Conservation (phyloP, 345 rosid species). For the Dovyalis caffra region DNA sequence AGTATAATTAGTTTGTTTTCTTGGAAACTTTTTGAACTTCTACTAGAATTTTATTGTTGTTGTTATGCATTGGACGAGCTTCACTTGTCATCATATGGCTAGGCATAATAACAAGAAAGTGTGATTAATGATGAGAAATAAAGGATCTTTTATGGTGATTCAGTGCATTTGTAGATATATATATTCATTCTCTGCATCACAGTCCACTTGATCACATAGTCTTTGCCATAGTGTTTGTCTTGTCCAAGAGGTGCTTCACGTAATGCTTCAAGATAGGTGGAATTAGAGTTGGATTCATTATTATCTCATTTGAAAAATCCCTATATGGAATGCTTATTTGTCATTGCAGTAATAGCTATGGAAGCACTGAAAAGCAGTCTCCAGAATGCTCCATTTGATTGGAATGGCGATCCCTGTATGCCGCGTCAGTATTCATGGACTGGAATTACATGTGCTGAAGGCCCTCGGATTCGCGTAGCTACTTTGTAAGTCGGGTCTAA, state of each 20-base stretch:
- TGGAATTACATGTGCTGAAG: slow-evolving; percentile 70
- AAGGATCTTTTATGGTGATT: too few relatives aligned
- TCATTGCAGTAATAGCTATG: slow-evolving; percentile 55
- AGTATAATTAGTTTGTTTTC: not conserved
- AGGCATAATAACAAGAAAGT: not conserved
- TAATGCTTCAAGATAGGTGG: not conserved
- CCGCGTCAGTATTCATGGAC: slow-evolving; percentile 74
- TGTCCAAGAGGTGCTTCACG: not conserved
- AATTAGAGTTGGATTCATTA: not conserved
- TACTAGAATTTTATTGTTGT: too few relatives aligned
- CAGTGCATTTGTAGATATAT: too few relatives aligned
- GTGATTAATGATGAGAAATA: not conserved
- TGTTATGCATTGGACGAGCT: not conserved
- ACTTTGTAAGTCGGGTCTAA: slow-evolving; percentile 56
- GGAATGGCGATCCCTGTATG: slow-evolving; percentile 91
- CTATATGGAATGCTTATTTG: not conserved
- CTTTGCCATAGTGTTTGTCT: not conserved
- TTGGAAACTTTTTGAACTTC: too few relatives aligned
- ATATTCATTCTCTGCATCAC: too few relatives aligned
- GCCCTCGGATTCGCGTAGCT: slow-evolving; percentile 61
- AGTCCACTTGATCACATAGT: too few relatives aligned
- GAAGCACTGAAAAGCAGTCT: slow-evolving; percentile 46
- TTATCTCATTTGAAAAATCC: too few relatives aligned
- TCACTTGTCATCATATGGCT: not conserved
- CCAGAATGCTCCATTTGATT: slow-evolving; percentile 60